These are phyloP conservation scores for Isoetes engelmannii DNA, from an alignment of 83 land plant genomes.

Conservation along the genomic window DNA sequence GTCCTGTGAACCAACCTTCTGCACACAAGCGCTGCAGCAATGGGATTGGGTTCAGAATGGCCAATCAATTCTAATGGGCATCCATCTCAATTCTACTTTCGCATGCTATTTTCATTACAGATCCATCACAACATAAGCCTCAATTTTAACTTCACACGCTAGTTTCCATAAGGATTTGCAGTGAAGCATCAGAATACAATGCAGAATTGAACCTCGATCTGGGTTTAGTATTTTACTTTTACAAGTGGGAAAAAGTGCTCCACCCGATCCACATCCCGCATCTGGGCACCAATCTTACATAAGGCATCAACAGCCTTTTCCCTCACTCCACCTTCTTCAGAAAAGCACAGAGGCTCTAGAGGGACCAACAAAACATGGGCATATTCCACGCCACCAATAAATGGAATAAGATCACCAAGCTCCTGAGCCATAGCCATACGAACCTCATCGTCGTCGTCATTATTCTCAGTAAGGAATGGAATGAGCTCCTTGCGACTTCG, in stretches of 20 bases:
- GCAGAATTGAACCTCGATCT: not conserved
- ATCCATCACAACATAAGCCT: not conserved
- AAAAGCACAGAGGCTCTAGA: constrained; percentile 4
- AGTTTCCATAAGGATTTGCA: not conserved
- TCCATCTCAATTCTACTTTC: not conserved
- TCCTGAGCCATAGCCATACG: constrained; percentile 12
- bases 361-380: constrained; percentile 2
- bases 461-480: constrained; percentile 8
- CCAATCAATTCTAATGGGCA: not conserved
- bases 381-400: constrained; percentile 8
- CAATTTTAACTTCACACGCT: not conserved
- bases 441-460: constrained; percentile 10
- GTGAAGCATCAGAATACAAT: not conserved
- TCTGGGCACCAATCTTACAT: constrained; percentile 7
- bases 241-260: constrained; percentile 5
- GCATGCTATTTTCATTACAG: not conserved
- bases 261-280: not conserved
- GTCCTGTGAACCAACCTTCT: constrained; percentile 4
- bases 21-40: constrained; percentile 3
- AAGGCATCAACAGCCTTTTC: constrained; percentile 8
- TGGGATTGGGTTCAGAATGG: not conserved
- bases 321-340: not conserved
- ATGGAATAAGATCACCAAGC: constrained; percentile 6
- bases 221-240: not conserved
- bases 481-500: constrained; percentile 8